Conservation (phyloP, 805 yeast genomes). For the Metschnikowia proteae region DNA sequence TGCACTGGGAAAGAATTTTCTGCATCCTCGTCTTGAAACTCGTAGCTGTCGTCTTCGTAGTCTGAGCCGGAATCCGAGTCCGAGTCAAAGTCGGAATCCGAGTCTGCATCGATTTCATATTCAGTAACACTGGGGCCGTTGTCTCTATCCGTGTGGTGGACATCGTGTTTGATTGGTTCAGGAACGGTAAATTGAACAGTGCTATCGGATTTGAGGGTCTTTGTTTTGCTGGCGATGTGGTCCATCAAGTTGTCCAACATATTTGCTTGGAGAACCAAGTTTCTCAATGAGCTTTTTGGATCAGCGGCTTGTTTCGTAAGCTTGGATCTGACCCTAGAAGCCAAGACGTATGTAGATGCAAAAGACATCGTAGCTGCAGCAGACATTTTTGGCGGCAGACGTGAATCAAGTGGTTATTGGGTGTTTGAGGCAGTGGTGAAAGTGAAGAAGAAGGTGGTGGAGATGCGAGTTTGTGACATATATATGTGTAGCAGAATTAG, state of each 20-base stretch:
- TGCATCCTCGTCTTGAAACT: slow-evolving; percentile 25
- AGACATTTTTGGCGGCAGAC: slow-evolving; percentile 1
- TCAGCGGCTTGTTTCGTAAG: slow-evolving; percentile 59
- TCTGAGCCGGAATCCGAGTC: slow-evolving; percentile 24
- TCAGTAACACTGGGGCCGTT: slow-evolving; percentile 34
- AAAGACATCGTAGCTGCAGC: slow-evolving; percentile 23
- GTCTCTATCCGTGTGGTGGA: slow-evolving; percentile 11
- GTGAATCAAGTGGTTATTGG: neutral
- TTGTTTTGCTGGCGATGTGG: slow-evolving; percentile 33
- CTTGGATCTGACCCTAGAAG: slow-evolving; percentile 61
- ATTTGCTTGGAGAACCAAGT: slow-evolving; percentile 67
- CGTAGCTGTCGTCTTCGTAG: slow-evolving; percentile 23
- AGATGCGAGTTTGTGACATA: slow-evolving; percentile 1
- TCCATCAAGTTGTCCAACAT: slow-evolving; percentile 64
- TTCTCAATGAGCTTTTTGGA: slow-evolving; percentile 53
- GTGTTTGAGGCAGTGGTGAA: neutral
- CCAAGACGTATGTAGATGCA: slow-evolving; percentile 56
- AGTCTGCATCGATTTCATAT: slow-evolving; percentile 35
- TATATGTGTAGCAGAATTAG: slow-evolving; percentile 5
- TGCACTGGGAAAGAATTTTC: neutral
- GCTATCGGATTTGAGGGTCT: slow-evolving; percentile 15
- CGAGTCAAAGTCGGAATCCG: slow-evolving; percentile 24
- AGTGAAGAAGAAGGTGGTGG: neutral
- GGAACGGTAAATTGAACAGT: slow-evolving; percentile 13
- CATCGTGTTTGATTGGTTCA: slow-evolving; percentile 13